These are phyloP conservation scores for Amborella trichopoda DNA, from an alignment of 164 flowering plant species.

Conservation along the genomic window DNA sequence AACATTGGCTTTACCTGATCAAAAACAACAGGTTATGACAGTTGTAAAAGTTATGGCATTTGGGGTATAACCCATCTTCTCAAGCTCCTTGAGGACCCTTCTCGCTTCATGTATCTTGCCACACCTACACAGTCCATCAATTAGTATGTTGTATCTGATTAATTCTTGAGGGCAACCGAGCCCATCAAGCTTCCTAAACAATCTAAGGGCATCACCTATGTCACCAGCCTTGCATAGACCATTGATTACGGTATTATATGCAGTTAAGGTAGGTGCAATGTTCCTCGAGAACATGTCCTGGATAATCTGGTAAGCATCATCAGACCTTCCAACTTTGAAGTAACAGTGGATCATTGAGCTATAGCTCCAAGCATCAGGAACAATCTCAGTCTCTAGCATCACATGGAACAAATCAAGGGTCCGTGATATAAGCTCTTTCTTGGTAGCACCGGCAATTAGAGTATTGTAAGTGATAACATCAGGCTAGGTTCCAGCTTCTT, in stretches of 20 bases:
- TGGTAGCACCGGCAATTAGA: constrained; percentile 55
- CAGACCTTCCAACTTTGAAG: constrained; percentile 50
- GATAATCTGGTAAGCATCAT: constrained; percentile 47
- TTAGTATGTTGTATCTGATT: constrained; percentile 66
- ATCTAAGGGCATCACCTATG: constrained; percentile 36
- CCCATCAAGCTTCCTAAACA: constrained; percentile 46
- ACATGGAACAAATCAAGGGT: constrained; percentile 50
- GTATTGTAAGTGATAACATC: constrained; percentile 64
- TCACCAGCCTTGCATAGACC: constrained; percentile 69
- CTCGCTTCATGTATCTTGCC: constrained; percentile 29
- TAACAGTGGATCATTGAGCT: constrained; percentile 69
- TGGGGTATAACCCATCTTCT: constrained; percentile 34
- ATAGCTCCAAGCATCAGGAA: constrained; percentile 72
- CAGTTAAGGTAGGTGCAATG: constrained; percentile 23
- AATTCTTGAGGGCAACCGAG: constrained; percentile 39
- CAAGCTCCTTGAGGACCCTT: constrained; percentile 43
- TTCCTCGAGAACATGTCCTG: constrained; percentile 22
- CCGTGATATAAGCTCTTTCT: constrained; percentile 16
- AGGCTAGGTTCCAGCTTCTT: constrained; percentile 64
- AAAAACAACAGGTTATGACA: constrained; percentile 59
- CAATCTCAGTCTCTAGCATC: constrained; percentile 49
- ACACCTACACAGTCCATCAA: constrained; percentile 64
- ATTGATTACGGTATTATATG: constrained; percentile 61
- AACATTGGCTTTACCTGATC: constrained; percentile 23
- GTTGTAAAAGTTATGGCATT: constrained; percentile 69